Conservation (phyloP, 495 filamentous ascomycete species). For the Daldinia vernicosa region DNA sequence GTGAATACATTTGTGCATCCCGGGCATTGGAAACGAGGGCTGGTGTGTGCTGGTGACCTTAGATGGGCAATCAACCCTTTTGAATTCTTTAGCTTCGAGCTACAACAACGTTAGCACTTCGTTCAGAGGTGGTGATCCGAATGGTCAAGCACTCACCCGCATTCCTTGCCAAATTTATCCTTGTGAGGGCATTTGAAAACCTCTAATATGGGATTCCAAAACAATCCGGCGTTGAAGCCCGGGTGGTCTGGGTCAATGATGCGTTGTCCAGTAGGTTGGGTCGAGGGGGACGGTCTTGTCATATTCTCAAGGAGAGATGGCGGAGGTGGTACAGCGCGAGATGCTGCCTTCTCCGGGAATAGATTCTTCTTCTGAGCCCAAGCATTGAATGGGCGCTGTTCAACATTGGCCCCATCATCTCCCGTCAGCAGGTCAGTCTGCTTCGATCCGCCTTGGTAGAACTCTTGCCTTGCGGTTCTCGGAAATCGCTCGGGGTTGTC, state of each 20-base stretch:
- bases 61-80: conserved; percentile 46
- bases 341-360: conserved; percentile 23
- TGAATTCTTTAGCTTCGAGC: conserved; percentile 42
- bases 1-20: conserved; percentile 45
- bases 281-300: conserved; percentile 6
- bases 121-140: not conserved
- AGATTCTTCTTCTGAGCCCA: conserved; percentile 37
- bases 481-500: conserved; percentile 15
- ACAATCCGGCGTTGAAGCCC: conserved; percentile 43
- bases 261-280: conserved; percentile 6
- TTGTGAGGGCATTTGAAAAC: conserved; percentile 54
- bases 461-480: conserved; percentile 7
- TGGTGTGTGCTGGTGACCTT: conserved; percentile 43
- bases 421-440: conserved; percentile 20
- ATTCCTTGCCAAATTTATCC: conserved; percentile 36
- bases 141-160: conserved; percentile 45
- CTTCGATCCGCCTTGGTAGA: conserved; percentile 10
- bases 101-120: conserved; percentile 29
- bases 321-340: conserved; percentile 9
- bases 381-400: conserved; percentile 14
- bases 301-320: conserved; percentile 8
- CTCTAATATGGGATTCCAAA: conserved; percentile 36
- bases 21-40: conserved; percentile 45
- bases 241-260: conserved; percentile 46
- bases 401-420: conserved; percentile 2